Base-by-base conservation (phyloP, 2,329 filamentous ascomycete genomes). In the Botrytis medusae region DNA sequence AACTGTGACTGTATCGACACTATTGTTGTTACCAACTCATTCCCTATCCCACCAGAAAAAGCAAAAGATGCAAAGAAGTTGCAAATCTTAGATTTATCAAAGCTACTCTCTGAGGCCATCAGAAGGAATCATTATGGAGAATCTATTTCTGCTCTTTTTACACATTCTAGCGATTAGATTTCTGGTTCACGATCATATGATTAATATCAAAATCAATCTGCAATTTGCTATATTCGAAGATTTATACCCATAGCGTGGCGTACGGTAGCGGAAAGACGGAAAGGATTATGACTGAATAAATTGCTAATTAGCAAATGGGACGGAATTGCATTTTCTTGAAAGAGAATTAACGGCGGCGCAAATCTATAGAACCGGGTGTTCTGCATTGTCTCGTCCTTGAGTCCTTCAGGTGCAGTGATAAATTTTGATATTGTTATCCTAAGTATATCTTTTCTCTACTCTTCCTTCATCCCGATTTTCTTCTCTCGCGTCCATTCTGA, bases 91-190 rank as follows among this genome's bases (percentile, higher is more conserved):
- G 95, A 98, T 80, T 88, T 99, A 25, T 97, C 95, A 40, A 93
- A 91, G 80, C 86, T 99, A 69, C 86, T 99, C 59, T 90, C 94
- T 7, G 96, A 99, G 83, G 94, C 95, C 69, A 98, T 99, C 78
- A 89, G 96, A 79, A 90, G 96, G 79, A 98, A 98, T 82, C 95
- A 99, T 83, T 96, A 98, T 80, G 96, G 96, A 83, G 95, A 98
- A 85, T 91, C 92, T 76, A 92, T 93, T 54, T 80, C 79, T 64
- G 76, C 79, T 37, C 75, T 80, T 20, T 80, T 80, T 62, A 76
- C 77, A 61, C 79, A 80, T 67, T 76, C 76, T 57, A 74, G 75
- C 48, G 78, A 77, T 75, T 78, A 75, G 75, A 72, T 61, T 61
- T 48, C 20, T 46, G 62, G 48, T 37, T 40, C 25, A 42, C 40